Evolutionary conservation across 192 early-diverging fungal genomes (phyloP).

Genomic region (Coemansia sp.): DNA sequence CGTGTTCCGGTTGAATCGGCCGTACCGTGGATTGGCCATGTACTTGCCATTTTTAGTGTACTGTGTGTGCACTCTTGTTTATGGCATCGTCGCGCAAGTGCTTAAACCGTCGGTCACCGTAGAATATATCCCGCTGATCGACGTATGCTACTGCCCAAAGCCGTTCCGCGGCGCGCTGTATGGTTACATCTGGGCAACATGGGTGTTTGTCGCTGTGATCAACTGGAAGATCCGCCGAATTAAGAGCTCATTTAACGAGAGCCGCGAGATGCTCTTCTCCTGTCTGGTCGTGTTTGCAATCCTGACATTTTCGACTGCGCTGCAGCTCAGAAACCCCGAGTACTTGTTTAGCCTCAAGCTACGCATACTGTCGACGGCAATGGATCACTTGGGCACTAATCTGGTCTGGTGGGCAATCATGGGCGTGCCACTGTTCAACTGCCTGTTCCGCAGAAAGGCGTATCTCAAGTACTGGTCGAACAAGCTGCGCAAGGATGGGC

Average conservation of each 20-base stretch:
- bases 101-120: slow-evolving; percentile 24
- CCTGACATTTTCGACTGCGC: slow-evolving; percentile 26
- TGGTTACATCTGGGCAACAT: slow-evolving; percentile 38
- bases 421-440: slow-evolving; percentile 37
- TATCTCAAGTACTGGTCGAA: slow-evolving; percentile 35
- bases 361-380: slow-evolving; percentile 26
- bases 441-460: slow-evolving; percentile 18
- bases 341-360: slow-evolving; percentile 33
- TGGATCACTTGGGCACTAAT: slow-evolving; percentile 42
- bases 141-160: slow-evolving; percentile 36
- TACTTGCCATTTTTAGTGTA: slow-evolving; percentile 35
- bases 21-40: slow-evolving; percentile 29
- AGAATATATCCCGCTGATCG: slow-evolving; percentile 19
- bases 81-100: slow-evolving; percentile 35
- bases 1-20: slow-evolving; percentile 24
- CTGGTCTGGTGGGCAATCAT: slow-evolving; percentile 50
- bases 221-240: slow-evolving; percentile 48
- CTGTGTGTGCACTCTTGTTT: slow-evolving; percentile 21
- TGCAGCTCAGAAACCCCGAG: slow-evolving; percentile 25
- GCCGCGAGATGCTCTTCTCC: slow-evolving; percentile 35
- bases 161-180: slow-evolving; percentile 30
- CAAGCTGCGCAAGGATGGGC: slow-evolving; percentile 31
- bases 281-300: slow-evolving; percentile 38
- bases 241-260: slow-evolving; percentile 53
- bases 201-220: slow-evolving; percentile 29